Conservation (phyloP, 2,329 filamentous ascomycete genomes). For the Scytalidium sp. region DNA sequence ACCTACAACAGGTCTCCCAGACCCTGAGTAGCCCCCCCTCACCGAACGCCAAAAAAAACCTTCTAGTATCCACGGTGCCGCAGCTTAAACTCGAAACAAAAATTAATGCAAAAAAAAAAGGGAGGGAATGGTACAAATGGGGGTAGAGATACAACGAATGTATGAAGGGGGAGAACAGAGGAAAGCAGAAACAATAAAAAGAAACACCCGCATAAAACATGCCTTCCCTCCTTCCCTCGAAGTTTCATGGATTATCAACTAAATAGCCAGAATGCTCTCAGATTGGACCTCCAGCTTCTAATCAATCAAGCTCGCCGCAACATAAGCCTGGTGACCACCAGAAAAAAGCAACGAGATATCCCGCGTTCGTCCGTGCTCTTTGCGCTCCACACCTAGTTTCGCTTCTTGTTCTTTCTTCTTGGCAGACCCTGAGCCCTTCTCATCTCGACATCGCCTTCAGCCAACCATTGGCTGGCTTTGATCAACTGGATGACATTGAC, state of each 20-base stretch:
- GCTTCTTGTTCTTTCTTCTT: conserved; percentile 36
- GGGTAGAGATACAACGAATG: not conserved
- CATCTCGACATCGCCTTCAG: conserved; percentile 78
- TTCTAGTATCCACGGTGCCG: not conserved
- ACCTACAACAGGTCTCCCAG: not conserved
- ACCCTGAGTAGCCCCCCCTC: not conserved
- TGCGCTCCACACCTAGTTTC: conserved; percentile 1
- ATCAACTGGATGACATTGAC: conserved; percentile 94
- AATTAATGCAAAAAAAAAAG: not conserved
- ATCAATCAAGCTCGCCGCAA: no score
- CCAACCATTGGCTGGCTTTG: conserved; percentile 88
- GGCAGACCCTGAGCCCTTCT: conserved; percentile 56
- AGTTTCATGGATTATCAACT: no score
- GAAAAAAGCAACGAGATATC: not conserved
- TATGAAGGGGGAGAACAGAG: not conserved
- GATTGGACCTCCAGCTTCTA: no score
- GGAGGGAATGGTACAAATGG: no score
- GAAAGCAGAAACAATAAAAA: not conserved
- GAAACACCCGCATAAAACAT: no score
- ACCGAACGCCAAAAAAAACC: not conserved
- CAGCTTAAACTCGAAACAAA: not conserved
- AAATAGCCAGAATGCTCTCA: no score
- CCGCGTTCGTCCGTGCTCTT: not conserved
- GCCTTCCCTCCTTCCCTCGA: no score
- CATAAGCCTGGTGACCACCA: not conserved